Evolutionary conservation across 164 flowering plant species (phyloP), one percentile per base, ranked within the genome.

Genomic region (Aristolochia contorta): DNA sequence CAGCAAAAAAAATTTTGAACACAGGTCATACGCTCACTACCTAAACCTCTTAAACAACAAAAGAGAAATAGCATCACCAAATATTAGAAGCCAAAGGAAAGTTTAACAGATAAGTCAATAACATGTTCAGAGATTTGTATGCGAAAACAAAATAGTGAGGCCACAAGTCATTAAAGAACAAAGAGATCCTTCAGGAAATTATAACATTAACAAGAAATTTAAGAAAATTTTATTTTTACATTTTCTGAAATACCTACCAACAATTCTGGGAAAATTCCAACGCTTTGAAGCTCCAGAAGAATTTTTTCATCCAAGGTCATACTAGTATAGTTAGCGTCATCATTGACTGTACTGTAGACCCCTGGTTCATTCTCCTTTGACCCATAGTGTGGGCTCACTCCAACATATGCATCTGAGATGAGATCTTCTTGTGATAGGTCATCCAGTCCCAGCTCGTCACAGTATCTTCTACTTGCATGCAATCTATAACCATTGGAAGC

Each of bases 211-310:
- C 7, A 18, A 49, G 9, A 49, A 5, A 49, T 13, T 18, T 8
- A 18, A 49, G 51, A 20, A 18, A 20, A 2, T 49, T 20, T 18
- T 16, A 18, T 18, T 20, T 18, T 49, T 18, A 0, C 8, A 49
- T 18, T 49, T 18, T 13, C n/a, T 6, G 8, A 49, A 43, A 24
- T 21, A 74, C 87, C 32, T 73, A 88, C 93, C 88, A 77, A 64
- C 47, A 66, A 63, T 60, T 86, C 94, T 57, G 85, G 81, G 41
- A 65, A 83, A 65, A 88, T 71, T 49, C 87, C 96, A 73, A 89
- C 68, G 75, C 84, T 80, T 66, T 80, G 85, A 68, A 85, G 60
- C 74, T 88, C 97, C 68, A 85, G 61, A 41, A 78, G 80, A 69
- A 86, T 72, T 68, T 77, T 85, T 59, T 80, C 83, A 66, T 81